phyloP scores from a whole-genome alignment of 192 early-diverging fungal species.

The Coemansia guatemalensis region DNA sequence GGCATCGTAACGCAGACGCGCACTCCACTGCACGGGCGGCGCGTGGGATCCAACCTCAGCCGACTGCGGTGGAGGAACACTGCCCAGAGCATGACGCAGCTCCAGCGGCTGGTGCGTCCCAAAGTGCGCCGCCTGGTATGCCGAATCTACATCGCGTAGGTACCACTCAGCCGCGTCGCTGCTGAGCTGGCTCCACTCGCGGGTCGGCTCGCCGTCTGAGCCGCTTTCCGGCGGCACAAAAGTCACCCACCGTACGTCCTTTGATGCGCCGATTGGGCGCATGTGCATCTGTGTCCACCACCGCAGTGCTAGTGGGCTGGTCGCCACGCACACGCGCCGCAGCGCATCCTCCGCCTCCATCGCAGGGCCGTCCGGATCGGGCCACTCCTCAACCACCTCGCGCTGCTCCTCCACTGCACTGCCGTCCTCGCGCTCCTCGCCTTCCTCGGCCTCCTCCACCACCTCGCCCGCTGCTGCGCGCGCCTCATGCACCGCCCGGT shows the following conservation, averaged over 20 bases:
- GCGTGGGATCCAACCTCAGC: neutral
- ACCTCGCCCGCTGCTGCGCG: conserved; percentile 40
- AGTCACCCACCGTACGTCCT: conserved; percentile 44
- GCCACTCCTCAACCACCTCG: conserved; percentile 38
- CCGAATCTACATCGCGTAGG: conserved; percentile 40
- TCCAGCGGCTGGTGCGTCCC: conserved; percentile 40
- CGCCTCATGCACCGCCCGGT: conserved; percentile 29
- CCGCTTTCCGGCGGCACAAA: conserved; percentile 20
- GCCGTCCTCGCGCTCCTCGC: conserved; percentile 49
- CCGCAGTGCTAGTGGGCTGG: conserved; percentile 34
- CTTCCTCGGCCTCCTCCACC: conserved; percentile 52
- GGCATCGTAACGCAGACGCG: conserved; percentile 30
- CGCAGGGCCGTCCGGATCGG: conserved; percentile 33
- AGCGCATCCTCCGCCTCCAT: conserved; percentile 47
- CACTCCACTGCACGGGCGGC: conserved; percentile 18
- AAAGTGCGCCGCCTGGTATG: conserved; percentile 45
- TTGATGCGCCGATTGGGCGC: conserved; percentile 47
- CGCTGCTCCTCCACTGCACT: conserved; percentile 6
- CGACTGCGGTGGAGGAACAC: conserved; percentile 5
- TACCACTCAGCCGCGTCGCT: conserved; percentile 27
- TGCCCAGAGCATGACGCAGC: conserved; percentile 21
- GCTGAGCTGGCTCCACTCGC: conserved; percentile 19
- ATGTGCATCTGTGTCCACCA: conserved; percentile 54
- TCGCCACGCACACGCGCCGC: conserved; percentile 41
- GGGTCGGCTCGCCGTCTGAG: neutral